Base-by-base conservation (phyloP, 2,329 filamentous ascomycete species). In the Conoideocrella luteorostrata region DNA sequence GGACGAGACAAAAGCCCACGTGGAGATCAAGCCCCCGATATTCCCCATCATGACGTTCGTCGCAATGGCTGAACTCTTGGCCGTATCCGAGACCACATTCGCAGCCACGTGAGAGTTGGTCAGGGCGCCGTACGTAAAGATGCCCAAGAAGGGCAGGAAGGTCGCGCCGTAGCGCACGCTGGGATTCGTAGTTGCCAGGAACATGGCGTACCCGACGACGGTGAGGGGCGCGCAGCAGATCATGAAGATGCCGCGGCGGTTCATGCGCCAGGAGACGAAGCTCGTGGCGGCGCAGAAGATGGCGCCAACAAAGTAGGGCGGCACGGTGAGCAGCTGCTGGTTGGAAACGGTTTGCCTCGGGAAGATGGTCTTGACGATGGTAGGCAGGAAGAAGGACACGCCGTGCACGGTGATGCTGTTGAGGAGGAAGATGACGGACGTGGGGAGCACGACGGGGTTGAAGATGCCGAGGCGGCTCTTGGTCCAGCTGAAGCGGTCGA, bases 321-420 rank as follows among this genome's bases (percentile, higher is more conserved):
- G 83, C 0, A 86, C 83, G 0, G 82, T 86, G 51, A 75, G 75
- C 0, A 87, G 74, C 62, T 88, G 84, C 58, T 86, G 79, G 10
- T 66, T 71, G 21, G 84, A 65, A 7, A 79, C 72, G 12, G 66
- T 68, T 43, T 67, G 62, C 3, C 70, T 52, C 0, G 81, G 82
- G 55, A 85, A 86, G 58, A 87, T 86, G 5, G 76, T 84, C 34
- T 65, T 63, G 33, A 88, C 80, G 48, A 88, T 86, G 0, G 82
- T 87, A 0, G 84, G 84, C 0, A 76, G 65, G 63, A 88, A 88
- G 69, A 86, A 86, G 3, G 78, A 78, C 2, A 87, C 68, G 4
- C 83, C 83, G 56, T 86, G 81, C 1, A 87, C 83, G 0, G 83
- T 87, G 57, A 88, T 78, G 61, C 82, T 84, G 67, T 80, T 69